These are phyloP conservation scores for Westerdykella ornata DNA, from an alignment of 2,329 filamentous ascomycete species.

Conservation along the genomic window DNA sequence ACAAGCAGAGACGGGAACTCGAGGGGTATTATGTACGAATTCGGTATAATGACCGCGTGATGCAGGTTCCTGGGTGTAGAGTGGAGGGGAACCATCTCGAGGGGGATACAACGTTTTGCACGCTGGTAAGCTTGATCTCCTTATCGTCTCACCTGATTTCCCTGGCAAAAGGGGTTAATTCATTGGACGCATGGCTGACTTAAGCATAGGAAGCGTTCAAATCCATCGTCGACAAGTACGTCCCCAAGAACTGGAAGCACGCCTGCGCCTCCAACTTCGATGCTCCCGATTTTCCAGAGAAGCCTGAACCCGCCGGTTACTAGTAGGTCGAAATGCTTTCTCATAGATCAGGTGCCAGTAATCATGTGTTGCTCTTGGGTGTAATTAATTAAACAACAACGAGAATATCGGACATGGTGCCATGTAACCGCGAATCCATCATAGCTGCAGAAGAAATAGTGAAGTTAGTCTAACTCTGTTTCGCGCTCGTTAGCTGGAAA, in stretches of 20 bases:
- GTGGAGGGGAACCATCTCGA: conserved; percentile 71
- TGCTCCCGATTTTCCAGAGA: conserved; percentile 45
- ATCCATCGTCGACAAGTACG: conserved; percentile 81
- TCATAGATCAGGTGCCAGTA: too few relatives aligned
- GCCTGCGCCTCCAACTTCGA: conserved; percentile 56
- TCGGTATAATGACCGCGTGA: conserved; percentile 80
- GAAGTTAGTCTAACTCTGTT: too few relatives aligned
- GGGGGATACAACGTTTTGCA: conserved; percentile 85
- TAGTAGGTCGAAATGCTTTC: conserved; percentile 9
- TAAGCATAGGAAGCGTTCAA: conserved; percentile 72
- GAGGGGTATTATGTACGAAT: conserved; percentile 80
- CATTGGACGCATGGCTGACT: background rate
- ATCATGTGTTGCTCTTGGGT: too few relatives aligned
- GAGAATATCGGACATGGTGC: too few relatives aligned
- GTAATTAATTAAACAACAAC: too few relatives aligned
- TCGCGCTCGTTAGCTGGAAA: too few relatives aligned
- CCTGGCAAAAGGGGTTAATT: background rate
- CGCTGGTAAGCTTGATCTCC: conserved; percentile 53
- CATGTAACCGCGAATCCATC: too few relatives aligned
- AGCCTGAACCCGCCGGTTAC: conserved; percentile 32
- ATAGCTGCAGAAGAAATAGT: too few relatives aligned
- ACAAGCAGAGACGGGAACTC: conserved; percentile 53
- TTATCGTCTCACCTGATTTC: background rate
- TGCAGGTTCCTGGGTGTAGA: conserved; percentile 77
- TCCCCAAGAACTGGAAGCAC: conserved; percentile 68